These are phyloP conservation scores for Ceratocystis destructans DNA, from an alignment of 2,329 filamentous ascomycete species.

Conservation along the genomic window DNA sequence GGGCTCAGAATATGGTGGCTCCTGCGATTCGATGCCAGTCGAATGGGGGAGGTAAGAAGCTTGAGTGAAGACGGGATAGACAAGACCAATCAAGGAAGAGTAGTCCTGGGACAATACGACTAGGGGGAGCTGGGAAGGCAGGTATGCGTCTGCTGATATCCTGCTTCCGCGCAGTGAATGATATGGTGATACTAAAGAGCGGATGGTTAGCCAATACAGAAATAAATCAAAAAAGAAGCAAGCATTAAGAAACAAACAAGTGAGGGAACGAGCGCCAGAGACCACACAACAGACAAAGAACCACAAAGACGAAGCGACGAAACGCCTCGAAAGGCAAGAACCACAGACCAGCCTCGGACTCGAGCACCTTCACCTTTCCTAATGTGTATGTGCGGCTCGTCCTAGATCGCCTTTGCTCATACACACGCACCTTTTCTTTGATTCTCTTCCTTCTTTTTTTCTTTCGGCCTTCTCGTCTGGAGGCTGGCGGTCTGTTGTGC, in stretches of 20 bases:
- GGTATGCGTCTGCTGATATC: not conserved
- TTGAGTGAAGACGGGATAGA: not conserved
- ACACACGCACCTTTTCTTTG: not conserved
- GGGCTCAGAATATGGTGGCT: constrained; percentile 4
- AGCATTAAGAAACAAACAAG: not conserved
- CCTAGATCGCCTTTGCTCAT: not conserved
- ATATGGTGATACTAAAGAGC: not conserved
- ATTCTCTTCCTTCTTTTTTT: not conserved
- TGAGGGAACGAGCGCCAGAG: not conserved
- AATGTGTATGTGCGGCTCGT: constrained; percentile 4
- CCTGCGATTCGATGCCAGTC: constrained; percentile 8
- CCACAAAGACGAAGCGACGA: not conserved
- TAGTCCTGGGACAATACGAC: not conserved
- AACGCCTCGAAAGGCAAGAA: not conserved
- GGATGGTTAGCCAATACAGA: not conserved
- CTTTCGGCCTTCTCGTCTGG: not conserved
- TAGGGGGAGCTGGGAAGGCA: not conserved
- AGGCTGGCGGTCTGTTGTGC: not conserved
- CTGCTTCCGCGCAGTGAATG: no score
- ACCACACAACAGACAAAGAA: not conserved
- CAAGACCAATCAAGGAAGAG: not conserved
- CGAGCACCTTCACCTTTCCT: not conserved
- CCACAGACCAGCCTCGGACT: not conserved
- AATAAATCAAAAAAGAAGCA: not conserved
- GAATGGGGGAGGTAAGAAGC: constrained; percentile 11